Conservation (phyloP, 1,139 yeast genomes). For the Candida glucosophila region DNA sequence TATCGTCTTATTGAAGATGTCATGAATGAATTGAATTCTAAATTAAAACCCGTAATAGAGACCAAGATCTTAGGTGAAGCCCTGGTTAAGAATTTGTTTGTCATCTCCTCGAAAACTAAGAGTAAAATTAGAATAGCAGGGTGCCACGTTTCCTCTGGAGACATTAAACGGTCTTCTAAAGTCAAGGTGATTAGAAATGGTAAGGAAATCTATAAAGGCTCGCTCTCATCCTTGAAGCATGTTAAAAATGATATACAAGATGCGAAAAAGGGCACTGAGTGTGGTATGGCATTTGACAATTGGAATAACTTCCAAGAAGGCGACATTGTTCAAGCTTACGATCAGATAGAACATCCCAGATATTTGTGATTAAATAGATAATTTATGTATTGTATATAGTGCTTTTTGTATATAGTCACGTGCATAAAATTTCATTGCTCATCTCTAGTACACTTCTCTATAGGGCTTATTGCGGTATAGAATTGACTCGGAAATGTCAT, state of each 20-base stretch:
- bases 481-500: slow-evolving; percentile 16
- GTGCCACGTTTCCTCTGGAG: slow-evolving; percentile 71
- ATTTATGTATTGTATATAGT: slow-evolving; percentile 2
- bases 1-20: slow-evolving; percentile 85
- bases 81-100: slow-evolving; percentile 63
- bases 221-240: slow-evolving; percentile 66
- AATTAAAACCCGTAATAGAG: slow-evolving; percentile 62
- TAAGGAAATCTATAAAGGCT: slow-evolving; percentile 56
- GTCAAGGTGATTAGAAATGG: slow-evolving; percentile 58
- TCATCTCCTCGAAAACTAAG: slow-evolving; percentile 45
- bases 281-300: slow-evolving; percentile 70
- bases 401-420: slow-evolving; percentile 2
- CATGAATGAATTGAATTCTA: slow-evolving; percentile 50
- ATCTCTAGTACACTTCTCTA: neutral
- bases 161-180: slow-evolving; percentile 46
- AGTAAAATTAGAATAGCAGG: slow-evolving; percentile 70
- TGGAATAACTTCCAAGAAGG: slow-evolving; percentile 72
- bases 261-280: slow-evolving; percentile 79
- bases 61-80: slow-evolving; percentile 62
- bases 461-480: too few relatives aligned
- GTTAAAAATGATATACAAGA: slow-evolving; percentile 74
- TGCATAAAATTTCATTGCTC: slow-evolving; percentile 1
- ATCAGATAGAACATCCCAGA: slow-evolving; percentile 60
- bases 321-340: slow-evolving; percentile 68
- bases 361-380: too few relatives aligned